Conservation (phyloP, 1,284 basidiomycete species). For the Sporisorium scitamineum region DNA sequence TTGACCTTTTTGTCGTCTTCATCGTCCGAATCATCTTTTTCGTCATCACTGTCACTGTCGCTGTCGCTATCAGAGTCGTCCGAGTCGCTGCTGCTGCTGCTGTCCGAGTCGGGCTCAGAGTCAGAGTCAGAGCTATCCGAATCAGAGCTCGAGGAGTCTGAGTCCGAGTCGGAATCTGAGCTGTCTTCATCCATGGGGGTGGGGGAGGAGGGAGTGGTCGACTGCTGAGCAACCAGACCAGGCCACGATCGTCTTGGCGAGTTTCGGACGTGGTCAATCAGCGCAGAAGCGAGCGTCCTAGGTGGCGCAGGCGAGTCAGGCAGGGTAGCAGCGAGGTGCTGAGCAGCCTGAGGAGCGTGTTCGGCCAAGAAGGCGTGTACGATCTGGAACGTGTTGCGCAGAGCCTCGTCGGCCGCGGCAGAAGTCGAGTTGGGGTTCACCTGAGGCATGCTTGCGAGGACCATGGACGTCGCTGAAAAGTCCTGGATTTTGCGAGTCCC, state of each 20-base stretch:
- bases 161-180: slow-evolving; percentile 15
- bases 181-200: slow-evolving; percentile 33
- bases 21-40: slow-evolving; percentile 23
- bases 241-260: slow-evolving; percentile 44
- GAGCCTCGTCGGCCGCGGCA: slow-evolving; percentile 25
- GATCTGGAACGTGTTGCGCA: slow-evolving; percentile 45
- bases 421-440: slow-evolving; percentile 22
- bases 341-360: slow-evolving; percentile 40
- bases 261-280: slow-evolving; percentile 46
- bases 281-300: slow-evolving; percentile 37
- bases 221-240: slow-evolving; percentile 17
- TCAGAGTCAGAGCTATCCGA: slow-evolving; percentile 21
- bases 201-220: not conserved
- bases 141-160: slow-evolving; percentile 8
- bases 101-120: slow-evolving; percentile 10
- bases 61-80: slow-evolving; percentile 5
- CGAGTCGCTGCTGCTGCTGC: not conserved
- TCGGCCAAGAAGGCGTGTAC: slow-evolving; percentile 48
- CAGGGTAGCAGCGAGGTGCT: slow-evolving; percentile 28
- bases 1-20: slow-evolving; percentile 40
- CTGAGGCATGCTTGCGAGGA: slow-evolving; percentile 14
- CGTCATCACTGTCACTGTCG: slow-evolving; percentile 1
- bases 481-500: too few species aligned
- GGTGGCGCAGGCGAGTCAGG: slow-evolving; percentile 36
- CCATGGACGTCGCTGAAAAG: too few species aligned